Percentiles rank a stretch among this genome's conserved stretches.
Conservation (phyloP, 768 basidiomycete species). For the Megacollybia marginata region DNA sequence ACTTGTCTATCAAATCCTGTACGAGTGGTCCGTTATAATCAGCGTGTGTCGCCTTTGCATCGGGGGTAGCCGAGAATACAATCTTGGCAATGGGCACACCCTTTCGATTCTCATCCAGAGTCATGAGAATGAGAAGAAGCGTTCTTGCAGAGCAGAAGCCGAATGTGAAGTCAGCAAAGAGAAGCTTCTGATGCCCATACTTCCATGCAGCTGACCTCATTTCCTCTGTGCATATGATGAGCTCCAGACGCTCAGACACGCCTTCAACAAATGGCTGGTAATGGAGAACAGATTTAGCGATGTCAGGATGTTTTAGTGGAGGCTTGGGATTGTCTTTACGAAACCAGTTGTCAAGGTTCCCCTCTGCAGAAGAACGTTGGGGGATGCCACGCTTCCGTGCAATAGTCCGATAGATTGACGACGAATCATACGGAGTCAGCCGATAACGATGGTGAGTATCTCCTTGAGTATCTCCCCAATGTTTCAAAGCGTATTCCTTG, state of each 20-base stretch:
- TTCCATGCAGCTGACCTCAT: slow-evolving; percentile 16
- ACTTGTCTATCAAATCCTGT: slow-evolving; percentile 14
- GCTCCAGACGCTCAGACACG: slow-evolving; percentile 16
- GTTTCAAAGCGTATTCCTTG: too few species aligned
- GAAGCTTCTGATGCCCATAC: slow-evolving; percentile 12
- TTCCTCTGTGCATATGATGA: slow-evolving; percentile 23
- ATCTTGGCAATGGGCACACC: slow-evolving; percentile 26
- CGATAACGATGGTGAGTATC: too few species aligned
- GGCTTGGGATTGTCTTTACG: too few species aligned
- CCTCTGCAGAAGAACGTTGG: too few species aligned
- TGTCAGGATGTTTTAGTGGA: too few species aligned
- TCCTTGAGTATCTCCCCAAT: too few species aligned
- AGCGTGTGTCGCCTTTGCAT: slow-evolving; percentile 16
- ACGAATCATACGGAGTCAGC: too few species aligned
- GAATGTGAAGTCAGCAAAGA: slow-evolving; percentile 16
- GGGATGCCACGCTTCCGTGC: too few species aligned
- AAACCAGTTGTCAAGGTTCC: too few species aligned
- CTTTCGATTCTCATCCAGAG: slow-evolving; percentile 15
- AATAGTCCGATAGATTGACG: too few species aligned
- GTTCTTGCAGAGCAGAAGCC: slow-evolving; percentile 11
- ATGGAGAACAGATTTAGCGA: too few species aligned
- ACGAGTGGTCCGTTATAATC: slow-evolving; percentile 19
- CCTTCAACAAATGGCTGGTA: too few species aligned
- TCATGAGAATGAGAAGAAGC: slow-evolving; percentile 25
- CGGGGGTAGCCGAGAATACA: slow-evolving; percentile 24